A percentile compares a stretch with the other conserved stretches of the same genome.
These are phyloP conservation scores for Coemansia sp. DNA, from an alignment of 371 early-diverging fungal species.

Conservation along the genomic window DNA sequence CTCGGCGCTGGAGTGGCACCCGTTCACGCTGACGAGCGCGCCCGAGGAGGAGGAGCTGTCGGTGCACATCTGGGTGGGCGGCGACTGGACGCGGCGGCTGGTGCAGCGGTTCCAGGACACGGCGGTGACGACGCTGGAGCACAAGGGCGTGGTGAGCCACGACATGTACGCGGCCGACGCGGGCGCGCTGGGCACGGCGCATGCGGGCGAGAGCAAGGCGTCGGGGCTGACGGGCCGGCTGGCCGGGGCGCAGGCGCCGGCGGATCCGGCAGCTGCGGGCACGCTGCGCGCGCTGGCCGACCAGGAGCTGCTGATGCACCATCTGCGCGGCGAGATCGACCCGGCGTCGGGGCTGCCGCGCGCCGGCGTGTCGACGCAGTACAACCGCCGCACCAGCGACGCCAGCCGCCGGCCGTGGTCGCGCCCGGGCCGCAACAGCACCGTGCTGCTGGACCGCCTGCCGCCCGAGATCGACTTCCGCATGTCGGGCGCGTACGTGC, in stretches of 20 bases:
- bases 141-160: conserved; percentile 1
- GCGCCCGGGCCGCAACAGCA: conserved; percentile 40
- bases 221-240: conserved; percentile 2
- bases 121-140: conserved; percentile 17
- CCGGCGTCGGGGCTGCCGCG: conserved; percentile 31
- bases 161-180: conserved; percentile 2
- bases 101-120: conserved; percentile 56
- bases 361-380: conserved; percentile 28
- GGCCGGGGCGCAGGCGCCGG: conserved; percentile 4
- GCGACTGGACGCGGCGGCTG: conserved; percentile 78
- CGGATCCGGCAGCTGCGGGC: conserved; percentile 8
- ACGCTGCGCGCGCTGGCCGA: conserved; percentile 45
- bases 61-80: conserved; percentile 77
- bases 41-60: conserved; percentile 77
- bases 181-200: conserved; percentile 3
- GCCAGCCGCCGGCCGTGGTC: conserved; percentile 40
- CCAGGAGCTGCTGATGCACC: conserved; percentile 46
- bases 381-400: conserved; percentile 14
- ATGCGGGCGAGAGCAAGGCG: conserved; percentile 12
- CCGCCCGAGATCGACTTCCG: conserved; percentile 44
- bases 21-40: conserved; percentile 83
- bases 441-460: conserved; percentile 43
- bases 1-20: conserved; percentile 72
- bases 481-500: conserved; percentile 22
- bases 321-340: conserved; percentile 40